Conservation (phyloP, 169 alveolate species). For the Plasmodium cynomolgi region DNA sequence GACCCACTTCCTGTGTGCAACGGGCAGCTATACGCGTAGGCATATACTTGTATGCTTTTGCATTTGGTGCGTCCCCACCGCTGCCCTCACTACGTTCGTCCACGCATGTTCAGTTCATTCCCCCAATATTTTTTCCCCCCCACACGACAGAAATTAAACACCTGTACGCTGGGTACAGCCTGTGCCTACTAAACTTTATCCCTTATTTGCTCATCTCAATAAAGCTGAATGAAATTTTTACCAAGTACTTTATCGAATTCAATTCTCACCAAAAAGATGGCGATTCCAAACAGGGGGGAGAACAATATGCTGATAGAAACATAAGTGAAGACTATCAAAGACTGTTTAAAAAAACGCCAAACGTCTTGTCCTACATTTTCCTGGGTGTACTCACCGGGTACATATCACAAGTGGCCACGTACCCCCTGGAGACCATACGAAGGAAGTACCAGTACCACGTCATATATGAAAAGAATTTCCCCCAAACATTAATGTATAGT, state of each 20-base stretch:
- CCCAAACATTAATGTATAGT: not conserved
- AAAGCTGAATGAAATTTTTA: conserved; percentile 61
- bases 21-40: not conserved
- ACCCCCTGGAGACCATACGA: conserved; percentile 61
- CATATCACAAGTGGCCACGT: conserved; percentile 49
- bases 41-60: not conserved
- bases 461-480: conserved; percentile 57
- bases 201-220: conserved; percentile 58
- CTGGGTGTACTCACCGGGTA: conserved; percentile 70
- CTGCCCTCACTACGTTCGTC: not conserved
- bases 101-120: not conserved
- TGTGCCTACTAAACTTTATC: conserved; percentile 50
- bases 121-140: not conserved
- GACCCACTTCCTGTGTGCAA: not conserved
- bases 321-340: conserved; percentile 46
- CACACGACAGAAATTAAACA: conserved; percentile 21
- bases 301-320: not conserved
- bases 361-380: conserved; percentile 37
- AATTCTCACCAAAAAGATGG: not conserved
- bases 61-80: not conserved
- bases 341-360: conserved; percentile 48
- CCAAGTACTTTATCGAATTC: conserved; percentile 49
- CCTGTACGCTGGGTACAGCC: conserved; percentile 54
- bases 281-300: not conserved
- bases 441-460: conserved; percentile 55